Evolutionary conservation across 1,284 basidiomycete genomes (phyloP).

Genomic region (Fomitopsis palustris): DNA sequence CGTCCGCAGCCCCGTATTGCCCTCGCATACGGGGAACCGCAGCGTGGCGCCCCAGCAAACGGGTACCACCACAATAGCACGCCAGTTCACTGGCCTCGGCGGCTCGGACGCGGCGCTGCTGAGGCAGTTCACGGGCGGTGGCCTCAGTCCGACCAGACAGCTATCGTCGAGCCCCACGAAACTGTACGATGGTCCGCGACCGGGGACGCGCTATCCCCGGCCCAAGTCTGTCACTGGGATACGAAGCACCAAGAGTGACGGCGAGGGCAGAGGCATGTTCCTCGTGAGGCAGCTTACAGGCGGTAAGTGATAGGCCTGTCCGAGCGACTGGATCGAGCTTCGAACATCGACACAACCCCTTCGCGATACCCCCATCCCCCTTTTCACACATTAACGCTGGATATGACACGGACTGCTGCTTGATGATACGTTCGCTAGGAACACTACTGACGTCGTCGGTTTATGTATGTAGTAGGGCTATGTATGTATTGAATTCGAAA

Average conservation of each 20-base stretch:
- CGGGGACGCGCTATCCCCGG: slow-evolving; percentile 25
- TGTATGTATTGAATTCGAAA: background rate
- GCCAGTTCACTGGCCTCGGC: slow-evolving; percentile 67
- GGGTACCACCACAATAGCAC: slow-evolving; percentile 67
- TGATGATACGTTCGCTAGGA: background rate
- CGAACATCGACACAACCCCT: slow-evolving; percentile 11
- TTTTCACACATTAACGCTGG: background rate
- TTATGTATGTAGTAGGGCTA: background rate
- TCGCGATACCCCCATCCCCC: background rate
- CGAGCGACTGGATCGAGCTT: slow-evolving; percentile 13
- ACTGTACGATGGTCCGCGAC: slow-evolving; percentile 27
- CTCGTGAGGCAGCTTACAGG: slow-evolving; percentile 65
- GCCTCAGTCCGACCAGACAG: slow-evolving; percentile 57
- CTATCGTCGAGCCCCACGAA: slow-evolving; percentile 35
- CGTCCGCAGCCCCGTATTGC: slow-evolving; percentile 39
- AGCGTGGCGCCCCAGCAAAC: slow-evolving; percentile 51
- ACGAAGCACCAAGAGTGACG: slow-evolving; percentile 25
- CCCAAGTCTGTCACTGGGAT: slow-evolving; percentile 35
- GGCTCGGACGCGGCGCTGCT: slow-evolving; percentile 43
- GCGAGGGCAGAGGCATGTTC: slow-evolving; percentile 40
- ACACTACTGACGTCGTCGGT: background rate
- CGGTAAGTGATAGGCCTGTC: slow-evolving; percentile 20
- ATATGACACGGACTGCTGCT: background rate
- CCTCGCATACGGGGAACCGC: slow-evolving; percentile 44
- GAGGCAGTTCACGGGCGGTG: slow-evolving; percentile 64